Base-by-base conservation (phyloP, 768 basidiomycete genomes). In the Termitomyces sp. region DNA sequence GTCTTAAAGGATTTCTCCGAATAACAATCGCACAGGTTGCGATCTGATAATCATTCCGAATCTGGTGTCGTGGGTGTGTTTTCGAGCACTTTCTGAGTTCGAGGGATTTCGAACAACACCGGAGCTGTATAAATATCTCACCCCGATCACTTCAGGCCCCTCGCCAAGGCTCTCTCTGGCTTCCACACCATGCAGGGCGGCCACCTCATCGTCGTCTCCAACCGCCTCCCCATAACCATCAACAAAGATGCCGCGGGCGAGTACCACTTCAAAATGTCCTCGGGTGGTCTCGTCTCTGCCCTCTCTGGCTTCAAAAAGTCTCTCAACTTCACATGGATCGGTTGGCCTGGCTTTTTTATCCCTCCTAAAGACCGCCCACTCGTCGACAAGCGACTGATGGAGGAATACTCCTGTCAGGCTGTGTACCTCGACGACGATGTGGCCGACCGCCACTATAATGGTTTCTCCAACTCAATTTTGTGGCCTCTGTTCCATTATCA, bases 401-500 rank as follows among this genome's bases (percentile, higher is more conserved):
- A 93, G 53, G 96, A 98, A 69, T 96, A 93, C 71, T 90, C 90
- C 30, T 99, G 96, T 69, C 93, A 95, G 69, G 96, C 97, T 21
- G 97, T 99, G 65, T 97, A 97, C 73, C 87, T 99, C 63, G 90
- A 94, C 58, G 96, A 98, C 68, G 96, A 98, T 65, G 83, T 99
- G 60, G 96, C 97, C n/a, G 97, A 99, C 70, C 83, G 88, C 51
- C 95, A 98, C 72, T 99, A 93, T 74, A 95, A 95, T 68, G 93
- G 97, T 54, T 98, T 99, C 80, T 96, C 95, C 63, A 99, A 99
- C 75, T 97, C 95, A 52, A 98, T 99, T 73, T 84, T 99, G 49
- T 99, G 97, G 97, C 97, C 97, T 2, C 78, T 99, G 45, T 98
- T 99, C 80, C 97, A 99, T 70, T 99, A 98, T 73, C 96, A 98